Evolutionary conservation across 75 land plant species (phyloP).

Genomic region (Larix kaempferi): DNA sequence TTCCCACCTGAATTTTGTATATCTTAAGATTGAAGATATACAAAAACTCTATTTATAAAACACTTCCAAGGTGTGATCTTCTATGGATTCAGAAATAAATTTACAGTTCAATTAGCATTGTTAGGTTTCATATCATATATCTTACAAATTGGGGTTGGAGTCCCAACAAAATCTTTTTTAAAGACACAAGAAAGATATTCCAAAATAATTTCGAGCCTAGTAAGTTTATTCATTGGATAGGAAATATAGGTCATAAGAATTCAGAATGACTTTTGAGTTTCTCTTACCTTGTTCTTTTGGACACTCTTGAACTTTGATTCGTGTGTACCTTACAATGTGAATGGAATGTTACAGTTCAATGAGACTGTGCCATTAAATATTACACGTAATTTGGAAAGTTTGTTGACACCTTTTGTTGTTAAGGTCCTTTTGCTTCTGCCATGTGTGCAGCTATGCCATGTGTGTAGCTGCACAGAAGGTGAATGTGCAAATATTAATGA

Average conservation of each 20-base stretch:
- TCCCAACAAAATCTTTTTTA: constrained; percentile 92
- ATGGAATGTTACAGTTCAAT: constrained; percentile 94
- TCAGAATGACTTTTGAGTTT: not conserved
- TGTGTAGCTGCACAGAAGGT: constrained; percentile 97
- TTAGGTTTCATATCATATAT: constrained; percentile 97
- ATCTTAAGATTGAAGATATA: no score
- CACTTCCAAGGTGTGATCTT: constrained; percentile 86
- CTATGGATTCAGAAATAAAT: constrained; percentile 99
- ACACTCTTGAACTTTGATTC: not conserved
- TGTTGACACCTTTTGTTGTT: constrained; percentile 96
- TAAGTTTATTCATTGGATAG: constrained; percentile 14
- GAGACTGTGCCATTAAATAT: constrained; percentile 97
- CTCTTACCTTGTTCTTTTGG: not conserved
- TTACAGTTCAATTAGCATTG: constrained; percentile 93
- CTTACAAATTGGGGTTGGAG: constrained; percentile 97
- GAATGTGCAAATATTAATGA: not conserved
- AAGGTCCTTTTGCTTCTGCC: no score
- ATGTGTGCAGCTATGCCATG: no score
- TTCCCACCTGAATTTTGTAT: no score
- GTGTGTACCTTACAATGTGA: constrained; percentile 81
- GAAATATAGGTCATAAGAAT: not conserved
- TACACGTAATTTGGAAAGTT: constrained; percentile 89
- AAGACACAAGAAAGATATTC: constrained; percentile 96
- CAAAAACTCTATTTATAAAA: no score
- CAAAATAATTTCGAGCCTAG: constrained; percentile 97